Evolutionary conservation across 192 early-diverging fungal species (phyloP), one percentile per base, ranked within the genome.

Genomic region (Backusella tuberculispora): DNA sequence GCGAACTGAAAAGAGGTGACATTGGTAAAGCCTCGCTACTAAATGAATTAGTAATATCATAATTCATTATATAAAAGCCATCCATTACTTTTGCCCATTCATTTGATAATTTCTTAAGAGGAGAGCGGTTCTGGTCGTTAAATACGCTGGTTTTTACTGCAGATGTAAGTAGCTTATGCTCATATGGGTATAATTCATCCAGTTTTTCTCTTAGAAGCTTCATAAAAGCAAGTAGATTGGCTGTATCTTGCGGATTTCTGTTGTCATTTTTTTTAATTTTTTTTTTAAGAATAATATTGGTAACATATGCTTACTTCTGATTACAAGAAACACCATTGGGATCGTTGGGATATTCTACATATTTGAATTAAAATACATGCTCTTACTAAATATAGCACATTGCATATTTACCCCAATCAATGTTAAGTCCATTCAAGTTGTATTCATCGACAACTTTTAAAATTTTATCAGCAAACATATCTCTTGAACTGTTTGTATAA

Each of bases 381-480:
- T 12, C 13, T 26, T 0, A 47, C 17, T 78, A 6, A 81, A 88
- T 63, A 81, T 88, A 63, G 86, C 29, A 45, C 63, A n/a, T 65
- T 24, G 13, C 13, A n/a, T 70, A 19, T 8, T 76, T 76, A 76
- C 75, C 91, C 88, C 88, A 91, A 78, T 92, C 91, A 19, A 92
- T 76, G 67, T 90, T 87, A 6, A 92, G 74, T 13, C 91, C 91
- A 69, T 91, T 87, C 21, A 91, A 60, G 13, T 81, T 43, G 56
- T 84, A 82, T 9, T 80, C 34, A 37, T 77, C 71, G 1, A 90
- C 74, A 56, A 65, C 69, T 17, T 84, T 71, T 13, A 83, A 84
- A 12, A 88, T 48, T 10, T 75, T 76, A n/a, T 73, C 66, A n/a
- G 83, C 71, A 17, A 87, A 74, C 8, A 24, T 69, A 34, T 68